phyloP scores from a whole-genome alignment of 2,329 filamentous ascomycete genomes.

The Aspergillus awamori region DNA sequence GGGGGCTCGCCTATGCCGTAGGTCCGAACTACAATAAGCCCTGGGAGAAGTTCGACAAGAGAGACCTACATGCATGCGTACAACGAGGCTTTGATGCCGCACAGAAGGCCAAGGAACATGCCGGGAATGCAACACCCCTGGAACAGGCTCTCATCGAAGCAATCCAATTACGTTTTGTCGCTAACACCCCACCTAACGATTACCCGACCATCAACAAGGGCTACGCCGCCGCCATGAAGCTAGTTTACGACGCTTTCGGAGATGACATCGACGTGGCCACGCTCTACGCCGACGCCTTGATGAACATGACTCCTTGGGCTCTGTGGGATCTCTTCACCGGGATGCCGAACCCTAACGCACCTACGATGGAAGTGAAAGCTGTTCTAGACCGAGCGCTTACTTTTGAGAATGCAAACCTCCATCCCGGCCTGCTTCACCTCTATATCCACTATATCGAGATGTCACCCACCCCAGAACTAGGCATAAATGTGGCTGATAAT shows the following conservation, averaged over 20 bases:
- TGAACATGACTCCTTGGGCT: slow-evolving; percentile 66
- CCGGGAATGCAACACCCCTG: slow-evolving; percentile 45
- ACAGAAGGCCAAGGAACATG: slow-evolving; percentile 46
- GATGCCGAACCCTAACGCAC: slow-evolving; percentile 56
- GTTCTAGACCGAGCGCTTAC: slow-evolving; percentile 62
- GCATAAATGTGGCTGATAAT: slow-evolving; percentile 62
- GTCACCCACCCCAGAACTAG: slow-evolving; percentile 66
- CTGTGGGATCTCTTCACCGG: slow-evolving; percentile 65
- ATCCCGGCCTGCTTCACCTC: slow-evolving; percentile 72
- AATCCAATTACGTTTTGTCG: slow-evolving; percentile 62
- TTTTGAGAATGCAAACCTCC: slow-evolving; percentile 49
- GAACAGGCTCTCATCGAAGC: slow-evolving; percentile 67
- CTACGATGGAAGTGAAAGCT: slow-evolving; percentile 58
- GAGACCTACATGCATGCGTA: slow-evolving; percentile 47
- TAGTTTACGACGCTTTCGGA: slow-evolving; percentile 54
- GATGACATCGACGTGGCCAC: slow-evolving; percentile 63
- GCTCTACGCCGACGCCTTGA: slow-evolving; percentile 65
- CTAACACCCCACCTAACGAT: slow-evolving; percentile 51
- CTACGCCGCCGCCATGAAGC: slow-evolving; percentile 64
- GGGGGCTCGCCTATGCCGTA: slow-evolving; percentile 53
- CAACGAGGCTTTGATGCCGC: slow-evolving; percentile 50
- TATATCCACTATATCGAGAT: slow-evolving; percentile 79
- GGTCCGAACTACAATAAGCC: slow-evolving; percentile 59
- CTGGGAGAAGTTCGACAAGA: slow-evolving; percentile 52
- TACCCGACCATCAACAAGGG: slow-evolving; percentile 56